Base-by-base conservation (phyloP, 164 flowering plant genomes). In the Pachysandra terminalis region DNA sequence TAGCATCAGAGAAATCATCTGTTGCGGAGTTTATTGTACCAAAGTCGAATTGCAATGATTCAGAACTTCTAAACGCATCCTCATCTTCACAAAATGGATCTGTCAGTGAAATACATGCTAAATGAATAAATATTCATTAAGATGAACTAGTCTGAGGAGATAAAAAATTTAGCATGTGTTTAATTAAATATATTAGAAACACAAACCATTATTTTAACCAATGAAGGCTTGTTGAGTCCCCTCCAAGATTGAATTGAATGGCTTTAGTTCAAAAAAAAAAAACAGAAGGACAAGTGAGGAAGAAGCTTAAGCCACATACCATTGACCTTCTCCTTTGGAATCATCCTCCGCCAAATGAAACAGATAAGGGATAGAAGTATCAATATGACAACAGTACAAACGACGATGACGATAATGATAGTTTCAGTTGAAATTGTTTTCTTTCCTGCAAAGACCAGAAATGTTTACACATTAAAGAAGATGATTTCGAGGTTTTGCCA, bases 31-130 rank as follows among this genome's bases (percentile, higher is more conserved):
- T 24, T 19, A 82, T 71, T 0, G 72, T 74, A 25, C 48, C 40
- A 8, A 81, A 74, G 59, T 73, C 78, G 68, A 70, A 76, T 54
- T 74, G 79, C 67, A 82, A 68, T 15, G 79, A 78, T 15, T 80
- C 78, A 8, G 13, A 56, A 9, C 32, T 67, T 0, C 23, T 28
- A 0, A 71, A 61, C 10, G 69, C 77, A 62, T 63, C 19, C 32
- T 56, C 68, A 58, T 3, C 68, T 73, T 13, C 22, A 45, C 25
- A 32, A 53, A 23, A 16, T 7, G 37, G 3, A 32, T 3, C 37
- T 32, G 7, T 32, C 3, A 32, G 37, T 3, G 7, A 32, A 32
- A 32, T 32, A 7, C 37, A 56, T 16, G 9, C 66, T n/a, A 9
- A 40, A 53, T 25, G 0, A 55, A 12, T 8, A 1, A 37, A 22